A percentile compares a stretch with the other conserved stretches of the same genome.
phyloP scores from a whole-genome alignment of 352 stramenopile genomes.

The Thraustotheca clavata region DNA sequence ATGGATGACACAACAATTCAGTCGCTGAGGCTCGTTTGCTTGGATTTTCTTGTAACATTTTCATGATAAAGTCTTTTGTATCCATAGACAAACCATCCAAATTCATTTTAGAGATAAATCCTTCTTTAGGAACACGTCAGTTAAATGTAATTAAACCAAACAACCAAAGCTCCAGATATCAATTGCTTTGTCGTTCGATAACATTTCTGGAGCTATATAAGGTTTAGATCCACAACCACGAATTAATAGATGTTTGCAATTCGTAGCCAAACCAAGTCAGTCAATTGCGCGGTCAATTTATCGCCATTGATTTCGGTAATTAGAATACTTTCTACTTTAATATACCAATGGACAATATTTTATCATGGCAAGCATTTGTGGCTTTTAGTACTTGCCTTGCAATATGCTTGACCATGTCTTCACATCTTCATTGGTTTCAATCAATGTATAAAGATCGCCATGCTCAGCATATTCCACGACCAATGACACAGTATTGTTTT shows the following conservation, averaged over 20 bases:
- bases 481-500: not conserved
- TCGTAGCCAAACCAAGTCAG: constrained; percentile 61
- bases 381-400: constrained; percentile 48
- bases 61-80: too few species aligned
- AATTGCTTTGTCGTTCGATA: constrained; percentile 56
- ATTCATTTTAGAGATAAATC: too few species aligned
- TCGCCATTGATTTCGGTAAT: not conserved
- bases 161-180: constrained; percentile 67
- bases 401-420: constrained; percentile 42
- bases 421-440: constrained; percentile 14
- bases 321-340: constrained; percentile 72
- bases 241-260: constrained; percentile 39
- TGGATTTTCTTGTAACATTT: too few species aligned
- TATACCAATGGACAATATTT: constrained; percentile 60
- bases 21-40: too few species aligned
- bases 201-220: constrained; percentile 58
- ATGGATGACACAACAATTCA: too few species aligned
- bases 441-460: not conserved
- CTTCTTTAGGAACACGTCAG: too few species aligned
- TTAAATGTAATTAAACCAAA: constrained; percentile 62
- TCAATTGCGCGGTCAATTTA: constrained; percentile 69
- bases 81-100: too few species aligned
- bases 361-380: constrained; percentile 49
- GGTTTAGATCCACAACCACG: constrained; percentile 58
- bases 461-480: not conserved